Evolutionary conservation across 805 yeast species (phyloP), one percentile per base, ranked within the genome.

Genomic region (Cyberlindnera americana): DNA sequence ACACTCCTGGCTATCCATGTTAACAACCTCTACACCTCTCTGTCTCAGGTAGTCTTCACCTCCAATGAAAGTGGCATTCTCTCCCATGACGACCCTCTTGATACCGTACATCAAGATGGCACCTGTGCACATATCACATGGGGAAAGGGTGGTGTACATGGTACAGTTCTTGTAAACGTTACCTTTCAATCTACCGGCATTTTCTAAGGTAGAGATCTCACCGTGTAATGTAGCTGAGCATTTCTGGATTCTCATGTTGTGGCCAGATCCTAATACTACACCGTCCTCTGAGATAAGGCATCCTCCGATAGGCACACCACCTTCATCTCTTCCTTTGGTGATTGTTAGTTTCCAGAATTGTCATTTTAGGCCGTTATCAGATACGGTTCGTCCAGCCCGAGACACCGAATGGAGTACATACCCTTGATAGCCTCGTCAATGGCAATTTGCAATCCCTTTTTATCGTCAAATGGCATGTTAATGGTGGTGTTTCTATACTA

Each of bases 81-180:
- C 99, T 22, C 96, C 96, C 61, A 89, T 54, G 0, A 91, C 97
- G 29, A 87, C 83, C 48, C 97, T 73, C 54, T 82, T 81, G 50
- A 91, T 74, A 29, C 95, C 96, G 65, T 89, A 91, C 72, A 91
- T 69, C 37, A 91, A 56, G 48, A 91, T 84, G 6, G 97, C 95
- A 16, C 98, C 98, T 5, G 93, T 77, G 61, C 98, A 91, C 97
- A 91, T 91, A 50, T 81, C 74, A 61, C 98, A 91, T 3, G 98
- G 97, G 7, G 95, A 85, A 49, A 91, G 67, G 0, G 96, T 85
- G 22, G 97, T 89, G 65, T 89, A 91, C 56, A 54, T 52, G n/a
- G 98, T 93, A 52, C 96, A 83, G 47, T 81, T 73, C 55, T 83
- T 84, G 67, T 91, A 91, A 14, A 75, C 77, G 17, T 72, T 70